Percentiles rank a stretch among this genome's conserved stretches.
Conservation (phyloP, 2,329 filamentous ascomycete genomes). For the Aspergillus novoparasiticus region DNA sequence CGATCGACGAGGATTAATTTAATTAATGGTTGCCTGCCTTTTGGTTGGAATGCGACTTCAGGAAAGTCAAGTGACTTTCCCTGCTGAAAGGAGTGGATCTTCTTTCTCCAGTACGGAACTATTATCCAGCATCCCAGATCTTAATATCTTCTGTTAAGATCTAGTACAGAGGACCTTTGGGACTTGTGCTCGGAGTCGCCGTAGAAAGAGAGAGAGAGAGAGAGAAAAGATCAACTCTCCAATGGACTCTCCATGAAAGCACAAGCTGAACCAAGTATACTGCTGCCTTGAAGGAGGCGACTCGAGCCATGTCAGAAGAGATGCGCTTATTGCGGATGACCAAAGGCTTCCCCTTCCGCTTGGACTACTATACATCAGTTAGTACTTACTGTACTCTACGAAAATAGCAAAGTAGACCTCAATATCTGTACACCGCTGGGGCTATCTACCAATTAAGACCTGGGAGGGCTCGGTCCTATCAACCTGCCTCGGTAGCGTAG, state of each 20-base stretch:
- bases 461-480: background rate
- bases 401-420: background rate
- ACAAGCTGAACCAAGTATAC: background rate
- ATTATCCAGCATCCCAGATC: background rate
- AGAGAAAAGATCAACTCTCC: background rate
- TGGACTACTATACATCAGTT: background rate
- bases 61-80: background rate
- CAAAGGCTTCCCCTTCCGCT: background rate
- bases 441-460: background rate
- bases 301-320: background rate
- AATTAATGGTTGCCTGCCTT: background rate
- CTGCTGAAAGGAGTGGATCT: background rate
- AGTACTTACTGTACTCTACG: background rate
- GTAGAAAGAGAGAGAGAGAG: background rate
- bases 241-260: background rate
- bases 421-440: background rate
- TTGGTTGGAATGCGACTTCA: background rate
- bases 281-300: background rate
- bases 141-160: background rate
- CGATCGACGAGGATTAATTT: background rate
- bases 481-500: background rate
- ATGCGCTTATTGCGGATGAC: background rate
- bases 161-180: background rate
- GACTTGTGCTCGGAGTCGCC: background rate
- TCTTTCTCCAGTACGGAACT: background rate